These are phyloP conservation scores for Cytospora chrysosperma DNA, from an alignment of 2,329 filamentous ascomycete genomes.

Conservation along the genomic window DNA sequence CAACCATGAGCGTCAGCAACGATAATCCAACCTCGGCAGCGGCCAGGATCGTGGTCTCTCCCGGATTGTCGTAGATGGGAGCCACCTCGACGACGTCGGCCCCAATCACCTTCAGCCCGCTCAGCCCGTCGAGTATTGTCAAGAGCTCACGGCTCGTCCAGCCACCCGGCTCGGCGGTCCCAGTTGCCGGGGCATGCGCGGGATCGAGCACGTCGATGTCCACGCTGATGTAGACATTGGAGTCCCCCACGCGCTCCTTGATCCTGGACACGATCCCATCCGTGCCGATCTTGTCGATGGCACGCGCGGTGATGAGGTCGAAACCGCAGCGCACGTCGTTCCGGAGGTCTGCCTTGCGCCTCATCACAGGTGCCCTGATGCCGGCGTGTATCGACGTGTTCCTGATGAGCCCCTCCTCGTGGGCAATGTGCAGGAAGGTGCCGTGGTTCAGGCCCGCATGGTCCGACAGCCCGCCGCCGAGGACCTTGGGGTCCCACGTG, in stretches of 20 bases:
- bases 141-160: conserved; percentile 80
- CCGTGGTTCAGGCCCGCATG: conserved; percentile 58
- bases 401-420: conserved; percentile 57
- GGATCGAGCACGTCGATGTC: conserved; percentile 83
- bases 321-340: conserved; percentile 62
- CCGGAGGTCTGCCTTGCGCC: conserved; percentile 46
- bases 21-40: conserved; percentile 24
- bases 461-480: conserved; percentile 54
- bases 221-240: conserved; percentile 67
- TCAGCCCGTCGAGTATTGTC: conserved; percentile 68
- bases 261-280: conserved; percentile 65
- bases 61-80: conserved; percentile 71
- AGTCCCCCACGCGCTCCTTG: conserved; percentile 51
- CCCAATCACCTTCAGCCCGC: conserved; percentile 69
- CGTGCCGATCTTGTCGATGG: conserved; percentile 69
- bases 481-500: conserved; percentile 68
- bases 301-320: conserved; percentile 55
- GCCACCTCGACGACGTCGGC: conserved; percentile 80
- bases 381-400: conserved; percentile 63
- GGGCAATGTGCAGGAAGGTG: conserved; percentile 61
- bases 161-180: conserved; percentile 76
- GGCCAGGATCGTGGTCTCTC: conserved; percentile 59
- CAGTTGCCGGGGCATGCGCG: conserved; percentile 61
- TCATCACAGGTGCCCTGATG: conserved; percentile 53
- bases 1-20: conserved; percentile 28